Conservation (phyloP, 2,329 filamentous ascomycete species). For the Neocatenulostroma microsporum region DNA sequence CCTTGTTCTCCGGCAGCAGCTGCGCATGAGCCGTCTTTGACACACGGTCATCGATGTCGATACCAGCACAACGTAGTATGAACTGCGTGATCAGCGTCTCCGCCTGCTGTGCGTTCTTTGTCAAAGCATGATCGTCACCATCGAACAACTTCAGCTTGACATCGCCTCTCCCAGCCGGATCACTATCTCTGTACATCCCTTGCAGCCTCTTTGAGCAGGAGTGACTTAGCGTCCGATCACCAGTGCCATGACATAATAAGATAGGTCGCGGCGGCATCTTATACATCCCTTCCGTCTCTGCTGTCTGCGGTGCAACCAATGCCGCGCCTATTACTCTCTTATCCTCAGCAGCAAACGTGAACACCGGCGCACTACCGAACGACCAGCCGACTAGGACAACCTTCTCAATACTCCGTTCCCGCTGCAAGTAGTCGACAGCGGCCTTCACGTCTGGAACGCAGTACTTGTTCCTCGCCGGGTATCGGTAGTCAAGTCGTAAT, state of each 20-base stretch:
- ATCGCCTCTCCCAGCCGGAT: slow-evolving; percentile 16
- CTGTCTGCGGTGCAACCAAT: slow-evolving; percentile 35
- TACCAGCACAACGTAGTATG: slow-evolving; percentile 29
- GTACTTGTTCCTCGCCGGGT: slow-evolving; percentile 28
- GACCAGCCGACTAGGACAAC: slow-evolving; percentile 40
- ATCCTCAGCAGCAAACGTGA: slow-evolving; percentile 30
- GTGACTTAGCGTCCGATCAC: slow-evolving; percentile 29
- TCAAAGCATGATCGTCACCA: slow-evolving; percentile 37
- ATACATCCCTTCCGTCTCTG: slow-evolving; percentile 28
- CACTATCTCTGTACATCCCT: slow-evolving; percentile 27
- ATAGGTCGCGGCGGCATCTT: slow-evolving; percentile 29
- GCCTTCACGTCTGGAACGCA: slow-evolving; percentile 33
- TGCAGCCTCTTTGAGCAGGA: slow-evolving; percentile 32
- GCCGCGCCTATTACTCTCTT: slow-evolving; percentile 32
- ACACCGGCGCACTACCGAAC: slow-evolving; percentile 37
- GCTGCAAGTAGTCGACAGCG: slow-evolving; percentile 31
- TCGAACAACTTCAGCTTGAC: slow-evolving; percentile 34
- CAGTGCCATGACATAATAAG: slow-evolving; percentile 35
- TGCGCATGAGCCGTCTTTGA: slow-evolving; percentile 13
- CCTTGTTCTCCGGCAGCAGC: slow-evolving; percentile 16
- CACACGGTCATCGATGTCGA: slow-evolving; percentile 18
- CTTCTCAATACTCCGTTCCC: slow-evolving; percentile 23
- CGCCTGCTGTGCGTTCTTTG: slow-evolving; percentile 29
- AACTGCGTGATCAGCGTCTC: slow-evolving; percentile 37
- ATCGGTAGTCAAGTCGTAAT: slow-evolving; percentile 37